Conservation (phyloP, 768 basidiomycete genomes). For the Pholiota conissans region DNA sequence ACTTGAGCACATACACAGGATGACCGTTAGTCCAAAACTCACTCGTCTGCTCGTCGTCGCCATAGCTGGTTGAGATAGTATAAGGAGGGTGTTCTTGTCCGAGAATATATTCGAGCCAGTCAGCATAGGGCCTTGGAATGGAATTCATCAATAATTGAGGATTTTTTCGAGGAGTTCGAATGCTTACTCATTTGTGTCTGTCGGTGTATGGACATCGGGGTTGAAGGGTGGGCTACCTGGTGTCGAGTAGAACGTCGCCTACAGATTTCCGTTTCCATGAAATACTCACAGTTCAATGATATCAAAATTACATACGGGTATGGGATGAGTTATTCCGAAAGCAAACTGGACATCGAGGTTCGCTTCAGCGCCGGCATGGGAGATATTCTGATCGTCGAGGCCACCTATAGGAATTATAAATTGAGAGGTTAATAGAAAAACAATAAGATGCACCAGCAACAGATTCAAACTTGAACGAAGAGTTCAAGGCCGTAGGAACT, state of each 20-base stretch:
- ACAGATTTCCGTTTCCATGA: neutral
- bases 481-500: conserved; percentile 43
- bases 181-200: conserved; percentile 38
- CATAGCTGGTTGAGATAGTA: conserved; percentile 73
- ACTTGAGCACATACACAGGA: neutral
- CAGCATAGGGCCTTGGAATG: conserved; percentile 25
- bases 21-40: neutral
- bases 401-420: conserved; percentile 42
- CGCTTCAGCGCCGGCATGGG: conserved; percentile 60
- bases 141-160: neutral
- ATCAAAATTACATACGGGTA: conserved; percentile 12
- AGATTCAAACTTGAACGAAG: conserved; percentile 54
- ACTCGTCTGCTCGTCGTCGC: conserved; percentile 73
- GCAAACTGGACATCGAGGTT: conserved; percentile 69
- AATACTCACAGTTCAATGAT: neutral
- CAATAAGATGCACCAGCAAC: conserved; percentile 43
- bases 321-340: conserved; percentile 54
- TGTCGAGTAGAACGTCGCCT: conserved; percentile 61
- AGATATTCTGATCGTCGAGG: conserved; percentile 54
- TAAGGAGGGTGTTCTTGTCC: conserved; percentile 47
- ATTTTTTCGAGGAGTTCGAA: neutral
- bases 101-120: conserved; percentile 68
- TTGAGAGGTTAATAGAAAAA: neutral
- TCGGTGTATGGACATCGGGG: conserved; percentile 41
- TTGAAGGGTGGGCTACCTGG: conserved; percentile 60